Conservation (phyloP, 2,329 filamentous ascomycete species). For the Rugonectria rugulosa region DNA sequence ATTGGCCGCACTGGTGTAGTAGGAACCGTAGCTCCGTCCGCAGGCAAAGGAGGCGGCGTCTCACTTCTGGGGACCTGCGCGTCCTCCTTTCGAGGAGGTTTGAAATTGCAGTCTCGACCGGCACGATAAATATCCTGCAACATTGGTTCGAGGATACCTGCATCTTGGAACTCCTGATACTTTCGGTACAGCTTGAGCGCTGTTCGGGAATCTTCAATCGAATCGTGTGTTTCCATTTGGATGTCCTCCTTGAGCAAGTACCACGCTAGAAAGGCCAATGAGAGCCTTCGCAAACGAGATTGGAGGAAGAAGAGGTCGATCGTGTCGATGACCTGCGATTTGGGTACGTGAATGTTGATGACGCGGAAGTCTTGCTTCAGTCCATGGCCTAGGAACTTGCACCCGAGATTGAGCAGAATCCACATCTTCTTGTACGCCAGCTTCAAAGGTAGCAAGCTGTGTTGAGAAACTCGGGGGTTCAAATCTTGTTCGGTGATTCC, state of each 20-base stretch:
- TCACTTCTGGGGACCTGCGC: constrained; percentile 56
- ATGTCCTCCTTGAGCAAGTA: constrained; percentile 92
- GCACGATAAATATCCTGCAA: constrained; percentile 82
- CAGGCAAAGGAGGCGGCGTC: constrained; percentile 61
- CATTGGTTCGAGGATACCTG: constrained; percentile 82
- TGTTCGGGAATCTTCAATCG: constrained; percentile 92
- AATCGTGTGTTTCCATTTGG: constrained; percentile 91
- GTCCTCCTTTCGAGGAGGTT: constrained; percentile 58
- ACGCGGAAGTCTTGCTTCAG: constrained; percentile 96
- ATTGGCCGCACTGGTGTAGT: constrained; percentile 57
- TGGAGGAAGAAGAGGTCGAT: constrained; percentile 89
- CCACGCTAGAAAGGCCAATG: constrained; percentile 91
- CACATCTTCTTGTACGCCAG: constrained; percentile 97
- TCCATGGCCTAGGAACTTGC: constrained; percentile 92
- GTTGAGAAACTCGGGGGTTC: constrained; percentile 77
- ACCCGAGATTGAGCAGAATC: constrained; percentile 93
- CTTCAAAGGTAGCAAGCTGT: constrained; percentile 88
- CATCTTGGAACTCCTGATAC: constrained; percentile 87
- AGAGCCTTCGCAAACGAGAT: constrained; percentile 83
- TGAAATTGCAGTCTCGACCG: constrained; percentile 58
- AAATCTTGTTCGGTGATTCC: constrained; percentile 88
- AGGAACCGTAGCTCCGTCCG: constrained; percentile 47
- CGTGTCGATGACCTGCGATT: constrained; percentile 90
- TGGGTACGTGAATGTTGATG: constrained; percentile 96
- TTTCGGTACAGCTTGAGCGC: constrained; percentile 89